Conservation (phyloP, 257 asterid genomes). For the Solanum appendiculatum region DNA sequence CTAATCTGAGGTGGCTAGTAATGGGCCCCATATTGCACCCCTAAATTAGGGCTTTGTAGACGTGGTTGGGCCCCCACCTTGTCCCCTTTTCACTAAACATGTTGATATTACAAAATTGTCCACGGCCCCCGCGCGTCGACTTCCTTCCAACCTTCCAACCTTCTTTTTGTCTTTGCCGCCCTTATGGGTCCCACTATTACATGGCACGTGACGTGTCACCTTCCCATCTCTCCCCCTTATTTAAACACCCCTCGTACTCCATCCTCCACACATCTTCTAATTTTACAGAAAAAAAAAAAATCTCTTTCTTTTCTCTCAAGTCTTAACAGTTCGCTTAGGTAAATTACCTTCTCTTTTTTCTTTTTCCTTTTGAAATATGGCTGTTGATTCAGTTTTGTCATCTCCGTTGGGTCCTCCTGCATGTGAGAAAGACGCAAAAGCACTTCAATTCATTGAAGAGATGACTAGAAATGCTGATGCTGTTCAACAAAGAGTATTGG, state of each 20-base stretch:
- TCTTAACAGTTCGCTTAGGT: neutral
- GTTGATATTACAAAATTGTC: slow-evolving; percentile 16
- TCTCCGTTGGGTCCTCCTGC: slow-evolving; percentile 90
- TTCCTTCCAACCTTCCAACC: slow-evolving; percentile 25
- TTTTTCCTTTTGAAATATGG: slow-evolving; percentile 21
- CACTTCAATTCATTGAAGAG: slow-evolving; percentile 83
- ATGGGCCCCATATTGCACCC: slow-evolving; percentile 42
- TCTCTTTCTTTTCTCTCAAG: neutral
- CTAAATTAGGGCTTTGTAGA: neutral
- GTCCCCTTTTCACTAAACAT: slow-evolving; percentile 18
- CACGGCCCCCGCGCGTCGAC: slow-evolving; percentile 26
- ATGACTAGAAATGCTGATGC: slow-evolving; percentile 75
- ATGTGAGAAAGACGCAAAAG: slow-evolving; percentile 77
- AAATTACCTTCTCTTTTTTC: neutral
- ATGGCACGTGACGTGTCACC: slow-evolving; percentile 39
- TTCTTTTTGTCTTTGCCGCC: slow-evolving; percentile 17
- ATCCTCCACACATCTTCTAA: neutral
- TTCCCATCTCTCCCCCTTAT: slow-evolving; percentile 21
- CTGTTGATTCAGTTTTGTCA: slow-evolving; percentile 68
- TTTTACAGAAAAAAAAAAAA: neutral
- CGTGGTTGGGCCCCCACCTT: slow-evolving; percentile 21
- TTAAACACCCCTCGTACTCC: slow-evolving; percentile 22
- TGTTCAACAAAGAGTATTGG: slow-evolving; percentile 63
- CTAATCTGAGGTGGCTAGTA: slow-evolving; percentile 22
- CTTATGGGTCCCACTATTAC: slow-evolving; percentile 25